Base-by-base conservation (phyloP, 805 yeast species). In the Ogataea naganishii region DNA sequence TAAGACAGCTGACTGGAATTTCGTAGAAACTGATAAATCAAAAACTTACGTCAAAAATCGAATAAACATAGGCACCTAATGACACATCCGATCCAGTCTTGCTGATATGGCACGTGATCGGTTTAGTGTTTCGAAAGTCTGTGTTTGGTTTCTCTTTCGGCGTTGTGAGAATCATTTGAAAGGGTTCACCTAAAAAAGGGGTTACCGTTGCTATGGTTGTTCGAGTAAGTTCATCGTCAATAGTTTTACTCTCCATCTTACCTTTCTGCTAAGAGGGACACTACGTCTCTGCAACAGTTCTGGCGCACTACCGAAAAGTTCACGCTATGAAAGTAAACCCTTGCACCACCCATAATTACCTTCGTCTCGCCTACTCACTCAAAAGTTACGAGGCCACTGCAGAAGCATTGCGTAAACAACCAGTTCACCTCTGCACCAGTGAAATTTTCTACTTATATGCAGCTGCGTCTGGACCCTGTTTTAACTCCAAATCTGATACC, bases 41-140 rank as follows among this genome's bases (percentile, higher is more conserved):
- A 9, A 21, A 3, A 37, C 62, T 35, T 21, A 47, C 51, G 20
- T 57, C 57, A 14, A 55, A 49, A 3, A 68, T 56, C 1, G 69
- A 53, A 37, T 67, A 68, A 3, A 66, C 58, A 33, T 59, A 68
- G 18, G 62, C 53, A 1, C 72, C 72, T n/a, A 68, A 39, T 7
- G 36, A 23, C 1, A 49, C 37, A 21, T 44, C 39, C 0, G 53
- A 32, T 0, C 64, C 65, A 2, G 38, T 33, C 27, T 51, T 49
- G 25, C 61, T 51, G 10, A 64, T 27, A 32, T 54, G 59, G 1
- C 58, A 22, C 0, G 60, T 43, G n/a, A 65, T 59, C 2, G 71
- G 69, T 2, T 50, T 30, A 5, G 34, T 37, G 26, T 43, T 40
- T 10, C 26, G 18, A 5, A 23, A 13, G 16, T 33, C 36, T 34